Evolutionary conservation across 1,284 basidiomycete genomes (phyloP).

Genomic region (Sporisorium reilianum): DNA sequence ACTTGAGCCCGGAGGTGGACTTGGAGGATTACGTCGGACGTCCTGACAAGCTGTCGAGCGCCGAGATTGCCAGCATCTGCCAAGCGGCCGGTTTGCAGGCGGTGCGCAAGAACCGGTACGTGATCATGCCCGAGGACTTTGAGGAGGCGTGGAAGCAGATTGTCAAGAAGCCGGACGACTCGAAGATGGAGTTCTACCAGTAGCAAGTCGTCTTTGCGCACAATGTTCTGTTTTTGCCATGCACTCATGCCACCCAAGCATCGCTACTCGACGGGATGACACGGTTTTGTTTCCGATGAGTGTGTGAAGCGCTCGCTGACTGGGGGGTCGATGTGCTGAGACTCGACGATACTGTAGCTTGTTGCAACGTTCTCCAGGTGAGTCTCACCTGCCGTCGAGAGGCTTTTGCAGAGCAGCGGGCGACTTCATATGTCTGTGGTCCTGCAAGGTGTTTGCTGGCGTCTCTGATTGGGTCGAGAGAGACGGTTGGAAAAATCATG

Average conservation of each 20-base stretch:
- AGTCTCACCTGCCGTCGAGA: not conserved
- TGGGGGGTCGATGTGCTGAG: no score
- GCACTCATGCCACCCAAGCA: slow-evolving; percentile 1
- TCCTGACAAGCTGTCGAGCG: slow-evolving; percentile 93
- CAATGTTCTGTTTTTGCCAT: slow-evolving; percentile 16
- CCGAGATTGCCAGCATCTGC: slow-evolving; percentile 94
- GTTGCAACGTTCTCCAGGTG: not conserved
- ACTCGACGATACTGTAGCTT: no score
- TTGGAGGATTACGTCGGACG: slow-evolving; percentile 98
- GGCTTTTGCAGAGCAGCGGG: not conserved
- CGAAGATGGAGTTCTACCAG: slow-evolving; percentile 68
- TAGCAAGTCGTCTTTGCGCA: slow-evolving; percentile 10
- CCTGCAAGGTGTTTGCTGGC: not conserved
- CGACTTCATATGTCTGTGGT: not conserved
- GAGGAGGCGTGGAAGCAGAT: slow-evolving; percentile 73
- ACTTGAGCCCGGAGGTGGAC: slow-evolving; percentile 96
- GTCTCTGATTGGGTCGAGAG: slow-evolving; percentile 14
- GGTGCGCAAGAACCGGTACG: slow-evolving; percentile 95
- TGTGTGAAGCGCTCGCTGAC: not conserved
- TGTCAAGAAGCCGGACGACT: slow-evolving; percentile 66
- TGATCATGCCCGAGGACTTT: slow-evolving; percentile 96
- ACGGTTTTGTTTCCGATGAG: not conserved
- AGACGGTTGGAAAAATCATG: no score
- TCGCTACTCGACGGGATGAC: not conserved
- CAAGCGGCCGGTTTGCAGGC: slow-evolving; percentile 98